Conservation (phyloP, 2,329 filamentous ascomycete species). For the Colletotrichum sp. region DNA sequence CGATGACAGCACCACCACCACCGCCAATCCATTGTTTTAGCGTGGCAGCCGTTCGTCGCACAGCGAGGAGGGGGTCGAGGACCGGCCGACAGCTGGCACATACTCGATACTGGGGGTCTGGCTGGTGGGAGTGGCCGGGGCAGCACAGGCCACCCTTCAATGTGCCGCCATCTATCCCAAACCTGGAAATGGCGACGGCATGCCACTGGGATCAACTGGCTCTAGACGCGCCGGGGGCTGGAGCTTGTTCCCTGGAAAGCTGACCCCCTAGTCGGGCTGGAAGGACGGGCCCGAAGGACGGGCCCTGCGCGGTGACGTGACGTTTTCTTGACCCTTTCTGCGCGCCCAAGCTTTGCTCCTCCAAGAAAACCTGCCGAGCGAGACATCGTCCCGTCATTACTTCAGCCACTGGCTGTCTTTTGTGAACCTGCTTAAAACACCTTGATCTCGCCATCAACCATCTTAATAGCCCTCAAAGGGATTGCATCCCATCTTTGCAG, state of each 20-base stretch:
- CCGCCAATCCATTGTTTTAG: neutral
- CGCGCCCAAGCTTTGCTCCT: conserved; percentile 9
- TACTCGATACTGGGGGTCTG: neutral
- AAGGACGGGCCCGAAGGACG: no score
- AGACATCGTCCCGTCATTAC: conserved; percentile 20
- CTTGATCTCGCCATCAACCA: neutral
- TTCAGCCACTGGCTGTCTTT: conserved; percentile 9
- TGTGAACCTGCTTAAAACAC: neutral
- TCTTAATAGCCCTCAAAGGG: neutral
- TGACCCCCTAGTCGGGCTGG: neutral
- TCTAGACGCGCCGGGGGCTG: neutral
- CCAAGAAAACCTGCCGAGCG: conserved; percentile 19
- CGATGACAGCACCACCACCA: conserved; percentile 9
- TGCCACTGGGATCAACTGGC: neutral
- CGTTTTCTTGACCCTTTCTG: neutral
- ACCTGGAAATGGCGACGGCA: conserved; percentile 8
- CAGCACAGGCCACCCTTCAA: neutral
- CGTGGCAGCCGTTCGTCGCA: neutral
- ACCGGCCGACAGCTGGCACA: conserved; percentile 6
- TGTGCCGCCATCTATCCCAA: neutral
- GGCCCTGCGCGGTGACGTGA: conserved; percentile 21
- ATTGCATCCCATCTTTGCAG: neutral
- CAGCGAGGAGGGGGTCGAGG: neutral
- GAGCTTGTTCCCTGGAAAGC: conserved; percentile 20
- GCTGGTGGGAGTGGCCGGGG: neutral